A percentile compares a stretch with the other conserved stretches of the same genome.
These are phyloP conservation scores for Fusarium zealandicum DNA, from an alignment of 2,329 filamentous ascomycete species.

Conservation along the genomic window DNA sequence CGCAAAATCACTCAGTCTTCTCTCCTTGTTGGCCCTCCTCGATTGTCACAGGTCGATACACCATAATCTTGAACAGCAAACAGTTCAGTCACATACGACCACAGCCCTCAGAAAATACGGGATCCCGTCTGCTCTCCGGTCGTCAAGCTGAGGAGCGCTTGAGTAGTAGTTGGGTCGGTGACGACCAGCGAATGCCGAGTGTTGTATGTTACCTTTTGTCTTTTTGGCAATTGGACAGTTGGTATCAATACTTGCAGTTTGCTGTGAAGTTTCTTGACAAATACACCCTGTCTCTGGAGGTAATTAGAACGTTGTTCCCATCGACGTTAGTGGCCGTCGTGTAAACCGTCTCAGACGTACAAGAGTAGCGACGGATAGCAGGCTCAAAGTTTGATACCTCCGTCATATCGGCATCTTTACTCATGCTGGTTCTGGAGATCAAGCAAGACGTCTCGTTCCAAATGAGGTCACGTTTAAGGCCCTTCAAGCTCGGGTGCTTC, in stretches of 20 bases:
- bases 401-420: background rate
- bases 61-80: background rate
- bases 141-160: conserved; percentile 11
- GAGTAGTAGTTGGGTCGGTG: conserved; percentile 20
- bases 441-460: background rate
- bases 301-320: background rate
- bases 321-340: background rate
- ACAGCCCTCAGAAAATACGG: conserved; percentile 12
- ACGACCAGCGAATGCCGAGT: conserved; percentile 16
- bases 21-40: too few relatives aligned
- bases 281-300: too few relatives aligned
- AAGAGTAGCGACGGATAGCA: background rate
- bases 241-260: too few relatives aligned
- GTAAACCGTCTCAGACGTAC: too few relatives aligned
- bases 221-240: background rate
- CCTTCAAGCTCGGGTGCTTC: background rate
- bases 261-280: too few relatives aligned
- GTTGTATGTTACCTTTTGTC: background rate
- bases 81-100: conserved; percentile 6
- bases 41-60: too few relatives aligned
- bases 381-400: background rate
- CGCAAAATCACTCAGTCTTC: too few relatives aligned
- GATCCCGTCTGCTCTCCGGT: conserved; percentile 13
- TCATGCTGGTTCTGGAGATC: background rate
- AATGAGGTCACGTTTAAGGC: background rate